A percentile compares a stretch with the other conserved stretches of the same genome.
Evolutionary conservation across 1,284 basidiomycete species (phyloP).

Genomic region (Earliella scabrosa): DNA sequence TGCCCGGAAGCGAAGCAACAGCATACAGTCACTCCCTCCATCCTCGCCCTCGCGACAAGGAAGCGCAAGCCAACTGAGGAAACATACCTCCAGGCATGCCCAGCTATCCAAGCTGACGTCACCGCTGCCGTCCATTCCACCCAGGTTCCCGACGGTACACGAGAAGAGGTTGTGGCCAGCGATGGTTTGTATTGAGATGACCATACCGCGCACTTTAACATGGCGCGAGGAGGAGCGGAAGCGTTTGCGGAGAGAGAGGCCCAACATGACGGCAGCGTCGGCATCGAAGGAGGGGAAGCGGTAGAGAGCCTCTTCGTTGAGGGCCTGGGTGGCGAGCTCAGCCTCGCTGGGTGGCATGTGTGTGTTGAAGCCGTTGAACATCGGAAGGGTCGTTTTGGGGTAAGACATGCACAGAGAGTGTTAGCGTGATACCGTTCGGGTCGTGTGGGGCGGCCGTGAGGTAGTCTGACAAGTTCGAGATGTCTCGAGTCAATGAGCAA

Average conservation of each 20-base stretch:
- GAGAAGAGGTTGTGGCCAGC: slow-evolving; percentile 79
- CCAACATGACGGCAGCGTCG: slow-evolving; percentile 78
- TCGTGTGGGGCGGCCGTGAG: not conserved
- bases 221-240: slow-evolving; percentile 76
- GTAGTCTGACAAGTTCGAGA: no score
- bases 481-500: no score
- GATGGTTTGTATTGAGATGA: slow-evolving; percentile 77
- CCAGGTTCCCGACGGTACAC: slow-evolving; percentile 80
- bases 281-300: slow-evolving; percentile 76
- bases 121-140: slow-evolving; percentile 61
- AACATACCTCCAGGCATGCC: slow-evolving; percentile 61
- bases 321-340: slow-evolving; percentile 70
- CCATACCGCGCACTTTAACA: slow-evolving; percentile 75
- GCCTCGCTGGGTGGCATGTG: slow-evolving; percentile 65
- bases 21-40: slow-evolving; percentile 1
- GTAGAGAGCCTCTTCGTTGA: slow-evolving; percentile 68
- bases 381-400: slow-evolving; percentile 21
- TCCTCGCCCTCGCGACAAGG: not conserved
- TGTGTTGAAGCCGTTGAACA: slow-evolving; percentile 61
- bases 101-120: slow-evolving; percentile 83
- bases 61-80: no score
- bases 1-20: not conserved
- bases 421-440: not conserved
- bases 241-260: slow-evolving; percentile 77
- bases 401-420: slow-evolving; percentile 6